Evolutionary conservation across 1,139 yeast genomes (phyloP), one percentile per base, ranked within the genome.

Genomic region (Nematodospora anomalae): DNA sequence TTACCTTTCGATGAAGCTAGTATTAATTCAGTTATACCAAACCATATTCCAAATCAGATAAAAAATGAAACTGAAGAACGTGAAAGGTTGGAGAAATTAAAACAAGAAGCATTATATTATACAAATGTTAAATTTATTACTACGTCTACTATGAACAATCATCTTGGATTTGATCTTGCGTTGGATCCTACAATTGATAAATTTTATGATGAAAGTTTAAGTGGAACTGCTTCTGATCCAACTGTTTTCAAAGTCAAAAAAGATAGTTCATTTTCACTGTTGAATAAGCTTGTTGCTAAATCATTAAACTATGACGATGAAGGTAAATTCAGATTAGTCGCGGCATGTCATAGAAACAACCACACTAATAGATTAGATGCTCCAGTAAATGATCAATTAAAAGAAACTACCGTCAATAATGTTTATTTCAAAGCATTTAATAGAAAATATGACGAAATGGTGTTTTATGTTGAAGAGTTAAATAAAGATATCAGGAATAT

Each of bases 41-140:
- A 58, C 3, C 86, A 85, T 53, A 79, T 92, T 26, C 78, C 87
- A 1, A 64, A 72, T 21, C 80, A 82, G 45, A 76, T 90, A 20
- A 73, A 77, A 38, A 64, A 62, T 30, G 96, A 88, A 51, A 63
- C 65, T 6, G 75, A 70, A 37, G 83, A 79, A 43, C 73, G 72
- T 31, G 78, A 71, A 35, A 57, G 68, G 24, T 58, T 75, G n/a
- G 83, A 80, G 44, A 73, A 71, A 44, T 86, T 83, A 46, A 71
- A 74, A 34, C 90, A 84, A 49, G 97, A 90, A 54, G 88, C 85
- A 52, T 88, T 87, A 46, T 67, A 86, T 38, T 88, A 80, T 55
- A 72, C 81, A 39, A 74, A 73, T 38, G 74, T 86, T 32, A 74
- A 77, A 43, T 62, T 86, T 25, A 76, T 77, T 34, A 69, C 81